These are phyloP conservation scores for Candida germanica DNA, from an alignment of 805 yeast species.

Conservation along the genomic window DNA sequence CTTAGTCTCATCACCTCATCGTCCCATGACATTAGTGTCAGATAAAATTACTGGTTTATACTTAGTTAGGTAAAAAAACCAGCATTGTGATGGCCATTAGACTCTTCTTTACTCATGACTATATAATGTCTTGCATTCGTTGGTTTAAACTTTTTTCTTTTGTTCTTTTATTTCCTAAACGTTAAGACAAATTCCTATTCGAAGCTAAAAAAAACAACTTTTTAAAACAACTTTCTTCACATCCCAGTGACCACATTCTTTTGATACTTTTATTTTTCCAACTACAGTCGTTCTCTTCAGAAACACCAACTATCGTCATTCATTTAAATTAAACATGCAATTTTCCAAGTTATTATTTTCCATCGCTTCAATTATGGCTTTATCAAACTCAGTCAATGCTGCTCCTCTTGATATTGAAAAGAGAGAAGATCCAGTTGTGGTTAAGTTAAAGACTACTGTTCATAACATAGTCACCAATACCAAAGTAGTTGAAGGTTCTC, in stretches of 20 bases:
- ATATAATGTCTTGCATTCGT: too few species aligned
- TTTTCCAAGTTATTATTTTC: conserved; percentile 21
- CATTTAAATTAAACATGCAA: conserved; percentile 22
- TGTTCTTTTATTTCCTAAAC: not conserved
- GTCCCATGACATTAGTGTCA: too few species aligned
- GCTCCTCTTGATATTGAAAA: conserved; percentile 17
- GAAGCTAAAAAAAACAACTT: too few species aligned
- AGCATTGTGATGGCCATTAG: too few species aligned
- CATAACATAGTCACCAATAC: conserved; percentile 32
- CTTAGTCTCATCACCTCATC: too few species aligned
- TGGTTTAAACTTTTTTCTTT: not conserved
- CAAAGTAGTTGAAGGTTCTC: conserved; percentile 28
- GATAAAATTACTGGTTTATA: too few species aligned
- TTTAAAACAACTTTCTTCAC: too few species aligned
- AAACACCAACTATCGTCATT: conserved; percentile 15
- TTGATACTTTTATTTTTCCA: conserved; percentile 6
- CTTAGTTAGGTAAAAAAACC: too few species aligned
- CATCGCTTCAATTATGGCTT: conserved; percentile 18
- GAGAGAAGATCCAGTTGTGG: conserved; percentile 24
- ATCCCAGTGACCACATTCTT: conserved; percentile 4
- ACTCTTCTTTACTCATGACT: too few species aligned
- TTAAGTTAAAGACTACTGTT: conserved; percentile 33
- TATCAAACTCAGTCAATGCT: conserved; percentile 18
- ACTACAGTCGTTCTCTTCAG: conserved; percentile 14
- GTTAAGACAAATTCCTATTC: too few species aligned